These are phyloP conservation scores for Pichia sp. DNA, from an alignment of 1,139 yeast genomes.

Conservation along the genomic window DNA sequence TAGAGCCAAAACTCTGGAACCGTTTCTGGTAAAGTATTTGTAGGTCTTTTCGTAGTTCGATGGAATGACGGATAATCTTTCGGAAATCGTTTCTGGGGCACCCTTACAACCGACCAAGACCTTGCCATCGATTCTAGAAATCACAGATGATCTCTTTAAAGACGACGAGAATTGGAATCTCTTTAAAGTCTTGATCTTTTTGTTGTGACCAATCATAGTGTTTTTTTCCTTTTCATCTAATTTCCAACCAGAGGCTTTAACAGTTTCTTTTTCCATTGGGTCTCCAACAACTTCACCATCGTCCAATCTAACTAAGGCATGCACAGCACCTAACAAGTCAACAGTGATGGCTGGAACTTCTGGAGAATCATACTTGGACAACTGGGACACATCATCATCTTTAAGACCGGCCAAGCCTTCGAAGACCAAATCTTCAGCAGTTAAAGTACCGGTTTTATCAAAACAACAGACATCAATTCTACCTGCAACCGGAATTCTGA, in stretches of 20 bases:
- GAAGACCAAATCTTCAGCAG: slow-evolving; percentile 93
- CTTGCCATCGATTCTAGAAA: slow-evolving; percentile 57
- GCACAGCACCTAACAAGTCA: slow-evolving; percentile 87
- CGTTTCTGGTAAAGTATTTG: slow-evolving; percentile 89
- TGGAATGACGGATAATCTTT: slow-evolving; percentile 71
- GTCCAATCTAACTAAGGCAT: slow-evolving; percentile 87
- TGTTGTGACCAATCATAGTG: slow-evolving; percentile 48
- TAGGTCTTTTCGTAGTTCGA: slow-evolving; percentile 77
- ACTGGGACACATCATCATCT: slow-evolving; percentile 49
- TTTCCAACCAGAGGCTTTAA: slow-evolving; percentile 82
- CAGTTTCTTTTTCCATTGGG: slow-evolving; percentile 97
- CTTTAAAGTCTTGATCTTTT: slow-evolving; percentile 70
- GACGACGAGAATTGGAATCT: slow-evolving; percentile 97
- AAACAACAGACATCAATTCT: slow-evolving; percentile 97
- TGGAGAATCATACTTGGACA: slow-evolving; percentile 46
- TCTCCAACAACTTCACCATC: slow-evolving; percentile 98
- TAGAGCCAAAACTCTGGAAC: slow-evolving; percentile 92
- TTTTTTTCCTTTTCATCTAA: slow-evolving; percentile 60
- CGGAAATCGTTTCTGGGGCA: slow-evolving; percentile 96
- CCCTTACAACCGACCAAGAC: slow-evolving; percentile 89
- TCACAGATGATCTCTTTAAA: slow-evolving; percentile 88
- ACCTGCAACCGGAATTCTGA: slow-evolving; percentile 96
- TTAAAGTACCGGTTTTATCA: slow-evolving; percentile 96
- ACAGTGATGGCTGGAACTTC: slow-evolving; percentile 64
- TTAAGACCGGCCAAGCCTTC: slow-evolving; percentile 93